phyloP scores from a whole-genome alignment of 768 basidiomycete species.

The Mrakia frigida region DNA sequence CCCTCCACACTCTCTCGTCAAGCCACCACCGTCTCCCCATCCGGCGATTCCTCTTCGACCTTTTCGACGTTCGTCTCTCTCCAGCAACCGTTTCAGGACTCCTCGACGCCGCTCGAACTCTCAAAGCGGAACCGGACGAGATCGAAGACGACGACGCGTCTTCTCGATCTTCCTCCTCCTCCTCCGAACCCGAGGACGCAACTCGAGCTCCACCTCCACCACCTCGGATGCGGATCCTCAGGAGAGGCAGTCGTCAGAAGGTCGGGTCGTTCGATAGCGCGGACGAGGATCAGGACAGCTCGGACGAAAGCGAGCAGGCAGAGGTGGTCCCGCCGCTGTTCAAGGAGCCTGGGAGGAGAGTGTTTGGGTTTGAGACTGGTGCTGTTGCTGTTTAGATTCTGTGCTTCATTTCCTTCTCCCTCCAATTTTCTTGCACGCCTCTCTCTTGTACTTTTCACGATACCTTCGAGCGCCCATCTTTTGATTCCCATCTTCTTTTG shows the following conservation, averaged over 20 bases:
- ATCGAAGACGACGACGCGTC: not conserved
- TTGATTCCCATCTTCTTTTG: no score
- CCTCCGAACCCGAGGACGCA: not conserved
- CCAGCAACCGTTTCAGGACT: slow-evolving; percentile 34
- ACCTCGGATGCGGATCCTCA: not conserved
- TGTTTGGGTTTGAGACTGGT: not conserved
- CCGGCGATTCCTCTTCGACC: slow-evolving; percentile 82
- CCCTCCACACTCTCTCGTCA: slow-evolving; percentile 77
- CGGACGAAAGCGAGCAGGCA: not conserved
- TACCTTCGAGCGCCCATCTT: no score
- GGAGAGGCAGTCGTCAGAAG: not conserved
- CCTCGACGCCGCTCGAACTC: not conserved
- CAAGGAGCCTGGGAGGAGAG: not conserved
- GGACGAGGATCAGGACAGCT: not conserved
- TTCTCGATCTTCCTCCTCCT: not conserved
- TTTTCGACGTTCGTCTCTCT: slow-evolving; percentile 80
- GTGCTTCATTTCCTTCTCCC: no score
- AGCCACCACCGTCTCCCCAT: slow-evolving; percentile 88
- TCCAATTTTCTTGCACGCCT: no score
- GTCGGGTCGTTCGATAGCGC: not conserved
- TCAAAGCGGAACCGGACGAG: not conserved
- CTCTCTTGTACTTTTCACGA: no score
- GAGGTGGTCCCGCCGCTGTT: not conserved
- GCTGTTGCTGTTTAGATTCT: no score
- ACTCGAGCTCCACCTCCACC: not conserved